Base-by-base conservation (phyloP, 176 grass and related monocot genomes). In the Rhynchospora breviuscula region DNA sequence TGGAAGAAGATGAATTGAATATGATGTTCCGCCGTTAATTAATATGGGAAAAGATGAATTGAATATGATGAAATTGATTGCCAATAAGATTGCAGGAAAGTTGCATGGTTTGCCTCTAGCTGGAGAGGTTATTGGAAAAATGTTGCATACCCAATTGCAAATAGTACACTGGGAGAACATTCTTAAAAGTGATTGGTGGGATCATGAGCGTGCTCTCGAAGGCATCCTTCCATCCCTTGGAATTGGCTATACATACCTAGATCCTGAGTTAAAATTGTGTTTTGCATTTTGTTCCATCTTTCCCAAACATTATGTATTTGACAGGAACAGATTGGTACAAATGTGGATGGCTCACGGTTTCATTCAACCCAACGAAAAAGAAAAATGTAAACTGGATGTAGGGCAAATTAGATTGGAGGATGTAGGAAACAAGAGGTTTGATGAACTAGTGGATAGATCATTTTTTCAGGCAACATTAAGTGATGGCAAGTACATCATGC, bases 301-400 rank as follows among this genome's bases (percentile, higher is more conserved):
- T 67, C 91, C 88, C 0, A 58, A 40, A 13, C 61, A 76, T 8
- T 83, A 87, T 74, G 49, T 80, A 18, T 90, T 90, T 49, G 47
- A 87, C 43, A 92, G 61, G 63, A 72, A 90, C 14, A 85, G 31
- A 29, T 35, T 92, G 61, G 59, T 88, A 51, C 82, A 90, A 12
- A 92, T 92, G 85, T 90, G 91, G 91, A 86, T 88, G 14, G 78
- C 85, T 73, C 84, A 85, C 60, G 80, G 80, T 80, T 85, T 87
- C 35, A 70, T 86, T 43, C 67, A 85, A 68, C 17, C 81, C 13
- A 12, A 31, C 8, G 6, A 1, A 59, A 1, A 6, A 70, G 64
- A 54, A 11, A 22, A 63, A 18, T 0, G 47, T 59, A 66, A 63
- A 13, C 1, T 47, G 78, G 56, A 81, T 46, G 72, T 1, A 79